Conservation (phyloP, 1,284 basidiomycete species). For the Tetrapyrgos nigripes region DNA sequence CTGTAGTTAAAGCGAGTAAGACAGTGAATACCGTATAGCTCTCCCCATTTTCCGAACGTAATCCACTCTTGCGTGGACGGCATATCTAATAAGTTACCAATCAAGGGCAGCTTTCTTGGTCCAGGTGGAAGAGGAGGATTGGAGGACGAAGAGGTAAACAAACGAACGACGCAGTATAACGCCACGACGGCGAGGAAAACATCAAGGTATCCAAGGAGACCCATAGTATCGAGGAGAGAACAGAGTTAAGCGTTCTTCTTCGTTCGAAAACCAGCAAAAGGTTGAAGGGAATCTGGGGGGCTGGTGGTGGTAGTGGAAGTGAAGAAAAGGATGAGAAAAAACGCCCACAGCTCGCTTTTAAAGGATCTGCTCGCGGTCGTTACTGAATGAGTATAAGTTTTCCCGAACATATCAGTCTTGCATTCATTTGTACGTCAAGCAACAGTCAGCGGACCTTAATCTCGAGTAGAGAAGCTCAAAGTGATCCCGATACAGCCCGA, state of each 20-base stretch:
- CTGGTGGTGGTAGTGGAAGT: neutral
- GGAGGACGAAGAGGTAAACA: neutral
- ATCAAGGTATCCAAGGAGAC: constrained; percentile 9
- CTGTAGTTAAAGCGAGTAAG: neutral
- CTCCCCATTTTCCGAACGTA: constrained; percentile 32
- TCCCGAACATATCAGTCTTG: neutral
- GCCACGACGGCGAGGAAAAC: constrained; percentile 1
- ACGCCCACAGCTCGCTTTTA: neutral
- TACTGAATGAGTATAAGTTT: neutral
- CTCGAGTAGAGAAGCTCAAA: no score
- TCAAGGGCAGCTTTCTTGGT: constrained; percentile 29
- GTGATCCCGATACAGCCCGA: neutral
- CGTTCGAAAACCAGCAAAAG: neutral
- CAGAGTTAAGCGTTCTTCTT: neutral
- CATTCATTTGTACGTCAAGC: neutral
- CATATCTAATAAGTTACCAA: constrained; percentile 35
- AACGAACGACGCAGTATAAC: constrained; percentile 10
- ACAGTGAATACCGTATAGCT: constrained; percentile 30
- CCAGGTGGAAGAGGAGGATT: constrained; percentile 27
- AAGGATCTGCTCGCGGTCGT: neutral
- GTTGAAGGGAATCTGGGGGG: neutral
- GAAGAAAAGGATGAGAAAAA: constrained; percentile 1
- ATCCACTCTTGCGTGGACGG: constrained; percentile 28
- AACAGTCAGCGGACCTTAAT: neutral
- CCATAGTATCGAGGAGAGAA: neutral